Evolutionary conservation across 2,329 filamentous ascomycete genomes (phyloP).

Genomic region (Zarea fungicola): DNA sequence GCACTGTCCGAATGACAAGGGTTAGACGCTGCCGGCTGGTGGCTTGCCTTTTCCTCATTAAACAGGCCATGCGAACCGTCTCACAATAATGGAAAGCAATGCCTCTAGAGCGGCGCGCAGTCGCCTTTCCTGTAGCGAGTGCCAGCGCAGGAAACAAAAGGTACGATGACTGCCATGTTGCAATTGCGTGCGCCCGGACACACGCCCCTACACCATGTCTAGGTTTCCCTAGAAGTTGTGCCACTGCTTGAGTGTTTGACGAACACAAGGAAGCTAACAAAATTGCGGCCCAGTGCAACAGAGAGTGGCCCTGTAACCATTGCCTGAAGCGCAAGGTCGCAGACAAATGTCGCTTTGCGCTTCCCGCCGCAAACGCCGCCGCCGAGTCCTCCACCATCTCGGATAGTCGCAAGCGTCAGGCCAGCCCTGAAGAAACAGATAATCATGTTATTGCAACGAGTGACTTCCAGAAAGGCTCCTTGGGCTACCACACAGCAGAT

Average conservation of each 20-base stretch:
- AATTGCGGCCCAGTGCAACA: constrained; percentile 27
- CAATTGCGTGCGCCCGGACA: background rate
- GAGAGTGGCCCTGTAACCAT: constrained; percentile 36
- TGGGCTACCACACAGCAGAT: constrained; percentile 5
- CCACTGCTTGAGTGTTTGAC: background rate
- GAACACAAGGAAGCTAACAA: constrained; percentile 11
- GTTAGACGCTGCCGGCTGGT: background rate
- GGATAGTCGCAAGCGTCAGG: constrained; percentile 11
- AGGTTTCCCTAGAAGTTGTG: too few species aligned
- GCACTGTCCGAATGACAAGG: background rate
- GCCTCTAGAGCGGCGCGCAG: constrained; percentile 2
- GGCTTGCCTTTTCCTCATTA: background rate
- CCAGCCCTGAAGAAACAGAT: constrained; percentile 8
- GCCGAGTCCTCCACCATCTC: background rate
- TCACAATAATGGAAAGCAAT: constrained; percentile 2
- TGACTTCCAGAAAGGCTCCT: background rate
- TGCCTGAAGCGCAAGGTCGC: constrained; percentile 35
- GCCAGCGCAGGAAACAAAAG: constrained; percentile 36
- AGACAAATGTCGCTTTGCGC: constrained; percentile 29
- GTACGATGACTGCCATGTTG: constrained; percentile 17
- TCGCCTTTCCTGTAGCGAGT: constrained; percentile 39
- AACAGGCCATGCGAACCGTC: background rate
- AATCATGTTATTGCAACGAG: constrained; percentile 9
- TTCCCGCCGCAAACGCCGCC: constrained; percentile 17
- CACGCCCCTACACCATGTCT: background rate